phyloP scores from a whole-genome alignment of 2,329 filamentous ascomycete species.

The Aspergillus aculeatinus region DNA sequence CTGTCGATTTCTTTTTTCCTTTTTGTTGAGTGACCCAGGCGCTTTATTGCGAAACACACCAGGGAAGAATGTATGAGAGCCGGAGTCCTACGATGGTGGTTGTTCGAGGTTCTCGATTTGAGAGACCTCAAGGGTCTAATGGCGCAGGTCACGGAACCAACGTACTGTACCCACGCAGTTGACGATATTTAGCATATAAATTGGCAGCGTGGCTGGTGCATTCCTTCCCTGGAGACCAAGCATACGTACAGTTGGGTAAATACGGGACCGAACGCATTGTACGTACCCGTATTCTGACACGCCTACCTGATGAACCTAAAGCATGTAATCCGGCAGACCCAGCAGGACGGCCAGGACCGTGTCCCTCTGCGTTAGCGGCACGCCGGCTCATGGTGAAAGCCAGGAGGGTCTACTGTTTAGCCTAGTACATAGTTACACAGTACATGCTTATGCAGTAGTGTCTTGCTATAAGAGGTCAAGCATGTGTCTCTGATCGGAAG shows the following conservation, averaged over 20 bases:
- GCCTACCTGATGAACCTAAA: conserved; percentile 14
- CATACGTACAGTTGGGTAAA: background rate
- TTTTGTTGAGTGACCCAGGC: no score
- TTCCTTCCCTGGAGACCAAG: background rate
- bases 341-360: conserved; percentile 29
- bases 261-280: background rate
- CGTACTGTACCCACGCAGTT: no score
- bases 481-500: background rate
- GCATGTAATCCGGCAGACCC: conserved; percentile 30
- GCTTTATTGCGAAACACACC: no score
- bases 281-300: background rate
- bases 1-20: background rate
- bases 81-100: no score
- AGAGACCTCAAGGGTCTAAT: no score
- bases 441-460: background rate
- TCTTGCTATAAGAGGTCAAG: background rate
- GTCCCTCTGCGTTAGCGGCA: conserved; percentile 28
- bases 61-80: no score
- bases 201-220: background rate
- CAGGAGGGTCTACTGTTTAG: conserved; percentile 3
- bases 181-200: no score
- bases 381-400: conserved; percentile 18
- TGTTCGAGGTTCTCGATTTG: no score
- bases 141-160: no score
- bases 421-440: background rate